Evolutionary conservation across 2,329 filamentous ascomycete genomes (phyloP).

Genomic region (Lasiodiplodia citricola): DNA sequence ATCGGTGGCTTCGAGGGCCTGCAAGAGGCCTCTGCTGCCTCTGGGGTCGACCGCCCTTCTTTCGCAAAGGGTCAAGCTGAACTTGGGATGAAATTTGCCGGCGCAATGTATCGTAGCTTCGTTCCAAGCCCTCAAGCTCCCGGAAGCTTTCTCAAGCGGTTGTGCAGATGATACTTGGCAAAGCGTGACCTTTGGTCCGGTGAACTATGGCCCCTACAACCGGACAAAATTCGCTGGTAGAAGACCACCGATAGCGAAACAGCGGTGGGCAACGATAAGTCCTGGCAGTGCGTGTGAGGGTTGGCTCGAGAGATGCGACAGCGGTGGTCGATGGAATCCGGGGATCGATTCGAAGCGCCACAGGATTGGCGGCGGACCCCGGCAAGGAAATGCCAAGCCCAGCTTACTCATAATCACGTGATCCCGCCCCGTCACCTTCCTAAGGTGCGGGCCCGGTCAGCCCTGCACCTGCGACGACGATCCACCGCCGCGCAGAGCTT

Average conservation of each 20-base stretch:
- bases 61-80: neutral
- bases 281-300: neutral
- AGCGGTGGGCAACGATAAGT: neutral
- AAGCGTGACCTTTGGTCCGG: neutral
- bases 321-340: slow-evolving; percentile 8
- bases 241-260: neutral
- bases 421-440: neutral
- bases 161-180: slow-evolving; percentile 3
- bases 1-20: neutral
- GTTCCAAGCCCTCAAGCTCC: neutral
- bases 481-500: neutral
- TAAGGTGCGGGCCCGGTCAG: neutral
- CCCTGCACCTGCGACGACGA: slow-evolving; percentile 8
- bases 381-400: neutral
- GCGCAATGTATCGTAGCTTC: neutral
- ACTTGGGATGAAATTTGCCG: neutral
- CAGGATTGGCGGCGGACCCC: slow-evolving; percentile 22
- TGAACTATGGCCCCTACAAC: neutral
- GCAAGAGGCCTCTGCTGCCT: neutral
- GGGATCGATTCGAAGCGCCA: slow-evolving; percentile 19
- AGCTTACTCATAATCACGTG: neutral
- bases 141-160: neutral
- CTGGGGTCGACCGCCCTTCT: neutral
- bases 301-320: neutral
- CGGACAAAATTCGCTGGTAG: neutral